These are phyloP conservation scores for Phytopythium montanum DNA, from an alignment of 352 stramenopile species.

Conservation along the genomic window DNA sequence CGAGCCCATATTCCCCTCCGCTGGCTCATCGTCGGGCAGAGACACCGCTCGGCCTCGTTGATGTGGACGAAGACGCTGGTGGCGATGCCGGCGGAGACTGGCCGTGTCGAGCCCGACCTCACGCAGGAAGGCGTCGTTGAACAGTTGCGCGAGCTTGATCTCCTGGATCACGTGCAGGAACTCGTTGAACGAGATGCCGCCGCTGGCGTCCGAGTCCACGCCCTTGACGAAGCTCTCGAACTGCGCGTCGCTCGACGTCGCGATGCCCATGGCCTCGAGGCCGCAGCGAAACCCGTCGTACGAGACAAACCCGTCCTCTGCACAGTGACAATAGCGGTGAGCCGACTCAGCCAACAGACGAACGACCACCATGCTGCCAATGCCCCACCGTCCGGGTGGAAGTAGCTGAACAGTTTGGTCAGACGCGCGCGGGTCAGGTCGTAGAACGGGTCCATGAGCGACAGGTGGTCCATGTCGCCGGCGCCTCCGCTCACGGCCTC, in stretches of 20 bases:
- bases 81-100: constrained; percentile 1
- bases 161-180: constrained; percentile 87
- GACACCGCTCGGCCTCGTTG: background rate
- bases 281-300: constrained; percentile 76
- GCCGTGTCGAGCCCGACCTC: constrained; percentile 27
- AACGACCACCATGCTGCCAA: constrained; percentile 2
- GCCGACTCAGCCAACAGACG: background rate
- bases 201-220: constrained; percentile 79
- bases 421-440: constrained; percentile 77
- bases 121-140: constrained; percentile 52
- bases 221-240: constrained; percentile 73
- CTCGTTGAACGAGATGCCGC: constrained; percentile 80
- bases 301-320: constrained; percentile 55
- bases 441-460: constrained; percentile 83
- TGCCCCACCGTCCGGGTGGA: constrained; percentile 48
- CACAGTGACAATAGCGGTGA: background rate
- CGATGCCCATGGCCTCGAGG: constrained; percentile 75
- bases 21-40: constrained; percentile 5
- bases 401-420: constrained; percentile 62
- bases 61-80: background rate
- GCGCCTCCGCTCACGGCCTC: constrained; percentile 14
- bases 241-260: constrained; percentile 50
- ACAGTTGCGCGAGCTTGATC: constrained; percentile 87
- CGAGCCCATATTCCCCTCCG: constrained; percentile 36
- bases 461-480: constrained; percentile 39